Evolutionary conservation across 805 yeast species (phyloP).

Genomic region (Myxozyma sirexii): DNA sequence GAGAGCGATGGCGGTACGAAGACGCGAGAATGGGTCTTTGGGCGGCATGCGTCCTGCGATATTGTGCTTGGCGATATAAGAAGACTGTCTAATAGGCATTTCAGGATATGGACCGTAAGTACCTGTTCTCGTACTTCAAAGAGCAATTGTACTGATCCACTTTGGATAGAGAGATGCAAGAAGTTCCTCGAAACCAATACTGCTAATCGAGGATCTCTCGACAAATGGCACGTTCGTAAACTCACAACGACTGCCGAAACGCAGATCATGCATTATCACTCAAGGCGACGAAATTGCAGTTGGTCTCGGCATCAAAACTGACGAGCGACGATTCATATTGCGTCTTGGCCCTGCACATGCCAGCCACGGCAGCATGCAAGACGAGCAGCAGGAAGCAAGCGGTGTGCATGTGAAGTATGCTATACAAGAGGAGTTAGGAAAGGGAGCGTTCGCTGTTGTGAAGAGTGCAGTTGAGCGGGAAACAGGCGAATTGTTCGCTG

Average conservation of each 20-base stretch:
- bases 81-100: conserved; percentile 74
- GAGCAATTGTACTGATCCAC: neutral
- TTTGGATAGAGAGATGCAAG: conserved; percentile 42
- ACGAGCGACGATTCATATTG: conserved; percentile 56
- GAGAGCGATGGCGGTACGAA: conserved; percentile 22
- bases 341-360: conserved; percentile 44
- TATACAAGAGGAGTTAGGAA: conserved; percentile 84
- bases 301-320: conserved; percentile 81
- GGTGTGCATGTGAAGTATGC: conserved; percentile 71
- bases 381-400: neutral
- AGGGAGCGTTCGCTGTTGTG: conserved; percentile 98
- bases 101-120: conserved; percentile 51
- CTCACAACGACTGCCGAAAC: conserved; percentile 69
- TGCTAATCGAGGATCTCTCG: conserved; percentile 57
- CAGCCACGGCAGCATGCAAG: neutral
- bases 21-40: conserved; percentile 63
- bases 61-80: conserved; percentile 62
- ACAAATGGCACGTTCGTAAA: conserved; percentile 94
- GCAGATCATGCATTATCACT: conserved; percentile 74
- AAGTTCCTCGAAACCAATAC: conserved; percentile 31
- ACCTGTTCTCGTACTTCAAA: conserved; percentile 20
- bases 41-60: conserved; percentile 71
- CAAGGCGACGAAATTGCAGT: conserved; percentile 94
- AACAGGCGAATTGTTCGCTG: conserved; percentile 86
- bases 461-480: conserved; percentile 84